phyloP scores from a whole-genome alignment of 495 filamentous ascomycete species.

The Penicillium malachiteum region DNA sequence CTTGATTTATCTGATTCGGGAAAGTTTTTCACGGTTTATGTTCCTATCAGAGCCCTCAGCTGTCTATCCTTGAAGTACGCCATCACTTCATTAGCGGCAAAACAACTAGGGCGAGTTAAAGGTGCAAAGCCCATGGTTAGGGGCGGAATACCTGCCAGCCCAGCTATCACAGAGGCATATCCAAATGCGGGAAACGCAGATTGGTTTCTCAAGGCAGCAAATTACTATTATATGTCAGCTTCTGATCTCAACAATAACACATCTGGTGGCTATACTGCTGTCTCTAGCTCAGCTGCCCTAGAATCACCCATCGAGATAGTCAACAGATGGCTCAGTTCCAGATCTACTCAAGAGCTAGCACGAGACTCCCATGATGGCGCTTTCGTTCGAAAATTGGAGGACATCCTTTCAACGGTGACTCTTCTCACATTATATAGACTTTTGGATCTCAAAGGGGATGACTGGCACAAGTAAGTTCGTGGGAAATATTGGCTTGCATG shows the following conservation, averaged over 20 bases:
- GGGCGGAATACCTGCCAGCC: conserved; percentile 32
- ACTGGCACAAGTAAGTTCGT: conserved; percentile 38
- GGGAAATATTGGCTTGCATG: too few relatives aligned
- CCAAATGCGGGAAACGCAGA: conserved; percentile 37
- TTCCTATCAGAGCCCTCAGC: conserved; percentile 39
- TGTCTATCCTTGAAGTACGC: conserved; percentile 34
- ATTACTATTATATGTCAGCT: conserved; percentile 42
- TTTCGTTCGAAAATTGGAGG: conserved; percentile 30
- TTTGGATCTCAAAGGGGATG: conserved; percentile 33
- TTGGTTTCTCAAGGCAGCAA: conserved; percentile 44
- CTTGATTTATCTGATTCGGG: conserved; percentile 39
- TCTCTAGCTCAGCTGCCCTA: conserved; percentile 37
- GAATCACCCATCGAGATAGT: conserved; percentile 36
- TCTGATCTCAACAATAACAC: conserved; percentile 29
- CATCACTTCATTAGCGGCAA: conserved; percentile 40
- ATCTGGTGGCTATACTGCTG: conserved; percentile 31
- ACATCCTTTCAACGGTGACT: conserved; percentile 28
- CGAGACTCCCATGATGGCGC: conserved; percentile 9
- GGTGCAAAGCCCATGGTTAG: conserved; percentile 23
- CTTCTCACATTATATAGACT: conserved; percentile 37
- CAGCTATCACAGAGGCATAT: conserved; percentile 39
- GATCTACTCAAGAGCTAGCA: conserved; percentile 2
- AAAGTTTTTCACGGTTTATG: conserved; percentile 40
- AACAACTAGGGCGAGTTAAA: conserved; percentile 41
- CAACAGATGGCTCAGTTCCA: conserved; percentile 26